A percentile compares a stretch with the other conserved stretches of the same genome.
phyloP scores from a whole-genome alignment of 2,329 filamentous ascomycete genomes.

The Diaporthe batatas region DNA sequence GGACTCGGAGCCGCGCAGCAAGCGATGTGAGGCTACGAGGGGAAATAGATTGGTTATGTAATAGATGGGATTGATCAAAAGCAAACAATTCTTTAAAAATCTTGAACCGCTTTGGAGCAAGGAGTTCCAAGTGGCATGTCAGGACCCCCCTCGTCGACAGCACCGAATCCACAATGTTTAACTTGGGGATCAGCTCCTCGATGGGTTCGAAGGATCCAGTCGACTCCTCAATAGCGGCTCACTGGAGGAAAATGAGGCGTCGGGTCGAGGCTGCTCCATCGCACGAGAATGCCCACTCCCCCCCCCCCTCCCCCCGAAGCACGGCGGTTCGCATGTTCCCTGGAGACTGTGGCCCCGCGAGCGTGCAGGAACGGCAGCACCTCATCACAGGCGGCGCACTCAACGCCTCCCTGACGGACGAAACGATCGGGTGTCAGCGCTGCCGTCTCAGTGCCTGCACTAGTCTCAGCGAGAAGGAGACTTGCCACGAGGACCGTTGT shows the following conservation, averaged over 20 bases:
- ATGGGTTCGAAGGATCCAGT: not conserved
- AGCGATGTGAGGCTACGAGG: constrained; percentile 17
- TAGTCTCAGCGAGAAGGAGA: not conserved
- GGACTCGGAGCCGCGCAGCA: constrained; percentile 8
- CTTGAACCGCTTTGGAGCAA: not conserved
- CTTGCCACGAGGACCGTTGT: not conserved
- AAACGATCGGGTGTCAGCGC: no score
- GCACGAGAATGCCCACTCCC: not conserved
- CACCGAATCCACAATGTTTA: not conserved
- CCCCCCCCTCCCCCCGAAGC: not conserved
- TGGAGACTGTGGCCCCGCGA: not conserved
- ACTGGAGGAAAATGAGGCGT: not conserved
- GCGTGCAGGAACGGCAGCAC: not conserved
- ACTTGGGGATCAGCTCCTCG: not conserved
- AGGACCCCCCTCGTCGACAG: no score
- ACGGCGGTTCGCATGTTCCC: not conserved
- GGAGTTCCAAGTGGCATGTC: not conserved
- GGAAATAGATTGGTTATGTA: constrained; percentile 38
- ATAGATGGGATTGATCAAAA: constrained; percentile 38
- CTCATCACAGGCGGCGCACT: not conserved
- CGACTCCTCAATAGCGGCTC: not conserved
- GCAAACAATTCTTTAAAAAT: constrained; percentile 7
- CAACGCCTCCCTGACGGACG: not conserved
- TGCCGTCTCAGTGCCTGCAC: not conserved
- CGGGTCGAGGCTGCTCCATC: not conserved